phyloP scores from a whole-genome alignment of 768 basidiomycete species.

The Lactarius evosmus region DNA sequence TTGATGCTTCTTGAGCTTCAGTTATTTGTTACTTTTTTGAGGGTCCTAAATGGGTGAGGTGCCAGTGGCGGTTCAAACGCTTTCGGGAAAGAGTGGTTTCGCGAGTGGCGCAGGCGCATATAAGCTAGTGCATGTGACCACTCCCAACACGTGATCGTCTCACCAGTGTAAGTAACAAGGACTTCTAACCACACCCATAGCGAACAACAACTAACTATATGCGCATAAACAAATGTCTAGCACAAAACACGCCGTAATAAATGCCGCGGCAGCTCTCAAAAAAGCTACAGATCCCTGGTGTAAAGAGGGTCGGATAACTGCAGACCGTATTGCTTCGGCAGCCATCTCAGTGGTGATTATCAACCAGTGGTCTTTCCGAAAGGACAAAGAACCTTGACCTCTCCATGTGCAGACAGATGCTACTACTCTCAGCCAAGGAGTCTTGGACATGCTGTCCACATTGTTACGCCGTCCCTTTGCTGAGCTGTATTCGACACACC shows the following conservation, averaged over 20 bases:
- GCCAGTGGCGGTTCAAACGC: conserved; percentile 1
- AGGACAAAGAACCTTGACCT: neutral
- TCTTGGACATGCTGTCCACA: conserved; percentile 1
- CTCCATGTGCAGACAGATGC: conserved; percentile 1
- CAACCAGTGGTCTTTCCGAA: neutral
- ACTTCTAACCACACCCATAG: neutral
- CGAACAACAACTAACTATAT: conserved; percentile 10
- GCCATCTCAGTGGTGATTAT: conserved; percentile 21
- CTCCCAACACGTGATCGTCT: conserved; percentile 18
- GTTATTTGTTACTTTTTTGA: conserved; percentile 5
- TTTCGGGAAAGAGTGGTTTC: neutral
- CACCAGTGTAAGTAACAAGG: neutral
- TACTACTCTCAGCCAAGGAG: neutral
- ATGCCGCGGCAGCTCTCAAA: conserved; percentile 20
- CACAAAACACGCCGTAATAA: conserved; percentile 10
- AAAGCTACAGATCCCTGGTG: conserved; percentile 28
- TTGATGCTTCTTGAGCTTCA: neutral
- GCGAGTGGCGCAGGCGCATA: neutral
- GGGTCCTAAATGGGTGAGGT: conserved; percentile 1
- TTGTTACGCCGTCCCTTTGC: conserved; percentile 23
- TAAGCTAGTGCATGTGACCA: neutral
- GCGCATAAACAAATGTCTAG: conserved; percentile 20
- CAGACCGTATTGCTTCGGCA: conserved; percentile 18
- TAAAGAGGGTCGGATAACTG: conserved; percentile 21
- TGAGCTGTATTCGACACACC: conserved; percentile 20